These are phyloP conservation scores for Lentinus tigrinus DNA, from an alignment of 768 basidiomycete species.

Conservation along the genomic window DNA sequence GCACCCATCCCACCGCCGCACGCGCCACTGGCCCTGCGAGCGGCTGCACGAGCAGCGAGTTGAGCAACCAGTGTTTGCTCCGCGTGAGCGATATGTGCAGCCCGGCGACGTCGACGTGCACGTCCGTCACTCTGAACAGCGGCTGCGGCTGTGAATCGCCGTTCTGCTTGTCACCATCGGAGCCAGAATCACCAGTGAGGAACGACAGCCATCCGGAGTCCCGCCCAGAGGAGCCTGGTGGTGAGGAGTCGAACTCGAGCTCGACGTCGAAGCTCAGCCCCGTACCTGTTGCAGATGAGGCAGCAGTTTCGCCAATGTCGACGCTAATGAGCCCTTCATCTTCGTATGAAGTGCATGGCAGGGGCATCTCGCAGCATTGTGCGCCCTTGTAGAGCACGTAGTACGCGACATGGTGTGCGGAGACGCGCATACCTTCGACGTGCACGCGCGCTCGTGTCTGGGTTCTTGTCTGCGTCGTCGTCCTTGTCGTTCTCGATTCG, in stretches of 20 bases:
- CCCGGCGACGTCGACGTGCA: constrained; percentile 22
- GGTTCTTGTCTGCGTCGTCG: constrained; percentile 3
- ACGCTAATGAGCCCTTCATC: constrained; percentile 29
- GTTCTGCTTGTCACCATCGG: not conserved
- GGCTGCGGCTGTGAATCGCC: not conserved
- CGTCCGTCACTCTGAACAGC: constrained; percentile 24
- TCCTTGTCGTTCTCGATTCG: not conserved
- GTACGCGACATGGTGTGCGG: constrained; percentile 24
- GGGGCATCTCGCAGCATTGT: constrained; percentile 1
- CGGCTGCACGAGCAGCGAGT: constrained; percentile 26
- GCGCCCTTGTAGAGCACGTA: constrained; percentile 23
- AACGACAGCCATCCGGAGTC: not conserved
- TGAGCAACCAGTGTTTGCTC: constrained; percentile 30
- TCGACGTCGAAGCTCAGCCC: constrained; percentile 20
- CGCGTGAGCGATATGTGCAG: constrained; percentile 19
- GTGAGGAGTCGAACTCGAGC: constrained; percentile 6
- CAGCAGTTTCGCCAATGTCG: constrained; percentile 14
- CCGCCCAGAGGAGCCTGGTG: not conserved
- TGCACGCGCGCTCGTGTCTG: constrained; percentile 12
- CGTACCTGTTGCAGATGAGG: not conserved
- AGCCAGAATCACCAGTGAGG: not conserved
- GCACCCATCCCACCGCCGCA: constrained; percentile 7
- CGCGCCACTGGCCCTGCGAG: constrained; percentile 21
- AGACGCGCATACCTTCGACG: constrained; percentile 27
- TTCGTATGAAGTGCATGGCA: constrained; percentile 20